Conservation (phyloP, 129 eudicot species). For the Escallonia herrerae region DNA sequence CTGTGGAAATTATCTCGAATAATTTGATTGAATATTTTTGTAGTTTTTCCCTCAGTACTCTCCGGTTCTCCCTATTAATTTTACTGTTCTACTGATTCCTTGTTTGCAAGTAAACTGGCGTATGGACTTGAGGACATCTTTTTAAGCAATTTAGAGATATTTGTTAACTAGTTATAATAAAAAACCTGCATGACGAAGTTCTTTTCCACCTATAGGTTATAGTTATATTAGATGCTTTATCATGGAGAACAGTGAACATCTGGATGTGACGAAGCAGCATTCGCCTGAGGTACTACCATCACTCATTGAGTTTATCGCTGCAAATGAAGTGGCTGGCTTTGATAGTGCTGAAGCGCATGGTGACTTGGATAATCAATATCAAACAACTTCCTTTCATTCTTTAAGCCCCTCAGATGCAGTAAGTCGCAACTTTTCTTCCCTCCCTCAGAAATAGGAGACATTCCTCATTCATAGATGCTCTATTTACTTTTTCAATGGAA, state of each 20-base stretch:
- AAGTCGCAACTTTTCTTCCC: background rate
- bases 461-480: too few species aligned
- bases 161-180: background rate
- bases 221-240: background rate
- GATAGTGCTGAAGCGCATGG: conserved; percentile 23
- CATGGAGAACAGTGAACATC: conserved; percentile 34
- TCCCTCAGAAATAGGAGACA: too few species aligned
- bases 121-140: too few species aligned
- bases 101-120: too few species aligned
- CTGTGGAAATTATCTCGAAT: too few species aligned
- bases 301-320: conserved; percentile 37
- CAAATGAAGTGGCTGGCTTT: conserved; percentile 46
- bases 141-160: too few species aligned
- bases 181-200: background rate
- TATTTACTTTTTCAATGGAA: too few species aligned
- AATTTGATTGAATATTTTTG: too few species aligned
- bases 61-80: too few species aligned
- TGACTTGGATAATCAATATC: conserved; percentile 9
- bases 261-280: conserved; percentile 17
- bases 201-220: background rate
- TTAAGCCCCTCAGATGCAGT: conserved; percentile 11
- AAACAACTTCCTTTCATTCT: background rate
- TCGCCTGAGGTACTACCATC: conserved; percentile 43
- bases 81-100: too few species aligned
- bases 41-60: too few species aligned